Percentiles rank a stretch among this genome's conserved stretches.
Evolutionary conservation across 805 yeast genomes (phyloP).

Genomic region (Debaryomyces prosopidis): DNA sequence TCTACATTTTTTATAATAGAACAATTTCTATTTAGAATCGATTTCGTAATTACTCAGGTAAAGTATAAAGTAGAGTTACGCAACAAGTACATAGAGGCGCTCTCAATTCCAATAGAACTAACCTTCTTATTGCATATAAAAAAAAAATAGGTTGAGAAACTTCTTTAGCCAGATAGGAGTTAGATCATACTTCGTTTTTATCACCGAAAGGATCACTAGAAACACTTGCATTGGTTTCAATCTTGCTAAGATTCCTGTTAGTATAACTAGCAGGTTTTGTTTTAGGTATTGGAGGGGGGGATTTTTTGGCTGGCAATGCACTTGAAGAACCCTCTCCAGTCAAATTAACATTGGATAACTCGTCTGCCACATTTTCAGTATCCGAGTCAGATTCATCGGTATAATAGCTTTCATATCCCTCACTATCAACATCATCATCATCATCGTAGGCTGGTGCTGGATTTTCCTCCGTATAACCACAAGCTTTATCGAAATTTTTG

Average conservation of each 20-base stretch:
- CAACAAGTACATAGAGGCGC: too few relatives aligned
- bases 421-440: constrained; percentile 22
- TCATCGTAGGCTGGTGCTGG: constrained; percentile 36
- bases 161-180: too few relatives aligned
- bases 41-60: too few relatives aligned
- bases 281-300: constrained; percentile 29
- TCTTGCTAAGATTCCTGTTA: constrained; percentile 13
- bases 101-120: too few relatives aligned
- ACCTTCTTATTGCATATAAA: too few relatives aligned
- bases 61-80: too few relatives aligned
- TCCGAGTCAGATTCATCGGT: constrained; percentile 30
- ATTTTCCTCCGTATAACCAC: constrained; percentile 41
- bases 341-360: constrained; percentile 7
- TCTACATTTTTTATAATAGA: too few relatives aligned
- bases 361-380: constrained; percentile 38
- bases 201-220: constrained; percentile 44
- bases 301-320: constrained; percentile 4
- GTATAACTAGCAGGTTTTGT: constrained; percentile 2
- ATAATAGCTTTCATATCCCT: constrained; percentile 40
- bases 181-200: constrained; percentile 17
- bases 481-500: constrained; percentile 61
- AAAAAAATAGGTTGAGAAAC: too few relatives aligned
- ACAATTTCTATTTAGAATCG: too few relatives aligned
- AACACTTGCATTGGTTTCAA: constrained; percentile 25
- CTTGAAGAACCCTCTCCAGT: constrained; percentile 4